A percentile compares a stretch with the other conserved stretches of the same genome.
Conservation (phyloP, 2,329 filamentous ascomycete genomes). For the Penicillium sp. region DNA sequence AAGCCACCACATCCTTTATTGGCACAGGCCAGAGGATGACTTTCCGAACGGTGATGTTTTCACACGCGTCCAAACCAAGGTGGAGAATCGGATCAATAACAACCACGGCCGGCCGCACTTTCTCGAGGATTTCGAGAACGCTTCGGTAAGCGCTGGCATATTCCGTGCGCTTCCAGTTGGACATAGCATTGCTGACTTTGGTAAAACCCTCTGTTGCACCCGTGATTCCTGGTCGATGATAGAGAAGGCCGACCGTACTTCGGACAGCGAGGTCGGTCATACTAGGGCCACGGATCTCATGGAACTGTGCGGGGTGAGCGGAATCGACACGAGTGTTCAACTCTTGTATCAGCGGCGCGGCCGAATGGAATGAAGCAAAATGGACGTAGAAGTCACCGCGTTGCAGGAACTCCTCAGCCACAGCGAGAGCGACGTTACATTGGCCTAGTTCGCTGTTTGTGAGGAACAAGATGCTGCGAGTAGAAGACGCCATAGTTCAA, state of each 20-base stretch:
- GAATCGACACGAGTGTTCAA: slow-evolving; percentile 17
- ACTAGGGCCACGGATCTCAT: slow-evolving; percentile 31
- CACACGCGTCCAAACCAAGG: slow-evolving; percentile 43
- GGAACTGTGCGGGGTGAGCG: slow-evolving; percentile 24
- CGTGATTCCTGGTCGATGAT: slow-evolving; percentile 31
- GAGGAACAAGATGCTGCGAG: slow-evolving; percentile 37
- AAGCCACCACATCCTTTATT: slow-evolving; percentile 40
- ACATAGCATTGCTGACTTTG: slow-evolving; percentile 25
- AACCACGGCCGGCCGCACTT: slow-evolving; percentile 38
- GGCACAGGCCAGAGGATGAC: slow-evolving; percentile 45
- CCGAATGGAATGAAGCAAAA: slow-evolving; percentile 41
- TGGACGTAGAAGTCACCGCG: slow-evolving; percentile 41
- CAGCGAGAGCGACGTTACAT: slow-evolving; percentile 46
- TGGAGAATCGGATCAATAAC: slow-evolving; percentile 45
- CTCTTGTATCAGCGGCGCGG: slow-evolving; percentile 32
- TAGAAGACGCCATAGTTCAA: slow-evolving; percentile 15
- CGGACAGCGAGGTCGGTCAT: slow-evolving; percentile 34
- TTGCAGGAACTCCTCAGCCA: slow-evolving; percentile 38
- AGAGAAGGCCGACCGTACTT: slow-evolving; percentile 23
- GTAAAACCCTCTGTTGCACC: slow-evolving; percentile 34
- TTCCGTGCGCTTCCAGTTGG: slow-evolving; percentile 38
- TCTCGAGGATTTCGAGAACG: slow-evolving; percentile 37
- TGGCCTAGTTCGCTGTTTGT: slow-evolving; percentile 47
- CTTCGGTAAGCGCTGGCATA: slow-evolving; percentile 41
- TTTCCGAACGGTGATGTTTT: slow-evolving; percentile 30